These are phyloP conservation scores for Cyclotella atomus DNA, from an alignment of 108 stramenopile species.

Conservation along the genomic window DNA sequence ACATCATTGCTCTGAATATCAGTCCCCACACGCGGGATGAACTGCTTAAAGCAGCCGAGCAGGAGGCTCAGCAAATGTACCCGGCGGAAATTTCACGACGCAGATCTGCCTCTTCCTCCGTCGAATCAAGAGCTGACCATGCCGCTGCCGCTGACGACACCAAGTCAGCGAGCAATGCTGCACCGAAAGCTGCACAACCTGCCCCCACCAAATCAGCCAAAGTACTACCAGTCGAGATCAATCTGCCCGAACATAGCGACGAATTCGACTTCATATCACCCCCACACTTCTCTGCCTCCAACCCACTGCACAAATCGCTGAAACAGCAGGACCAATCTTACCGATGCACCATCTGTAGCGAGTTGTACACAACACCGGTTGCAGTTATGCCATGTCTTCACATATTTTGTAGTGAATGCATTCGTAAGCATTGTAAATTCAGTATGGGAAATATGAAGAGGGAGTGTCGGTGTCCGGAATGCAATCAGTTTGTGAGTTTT, in stretches of 20 bases:
- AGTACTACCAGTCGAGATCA: not conserved
- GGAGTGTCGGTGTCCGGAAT: conserved; percentile 30
- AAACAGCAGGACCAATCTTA: conserved; percentile 28
- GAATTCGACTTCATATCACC: conserved; percentile 23
- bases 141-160: no score
- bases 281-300: conserved; percentile 18
- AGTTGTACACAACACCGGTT: conserved; percentile 50
- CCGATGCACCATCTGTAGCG: conserved; percentile 55
- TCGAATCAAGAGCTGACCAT: no score
- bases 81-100: no score
- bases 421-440: conserved; percentile 42
- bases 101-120: no score
- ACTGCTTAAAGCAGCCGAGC: no score
- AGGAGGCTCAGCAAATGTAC: no score
- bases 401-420: conserved; percentile 65
- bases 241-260: conserved; percentile 13
- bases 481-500: conserved; percentile 18
- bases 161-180: no score
- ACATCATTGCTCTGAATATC: no score
- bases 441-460: conserved; percentile 23
- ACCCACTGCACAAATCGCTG: conserved; percentile 36
- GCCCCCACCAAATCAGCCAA: not conserved
- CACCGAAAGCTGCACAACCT: no score
- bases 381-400: conserved; percentile 55
- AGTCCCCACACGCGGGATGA: no score